Conservation (phyloP, 2,329 filamentous ascomycete species). For the Trichophyton benhamiae region DNA sequence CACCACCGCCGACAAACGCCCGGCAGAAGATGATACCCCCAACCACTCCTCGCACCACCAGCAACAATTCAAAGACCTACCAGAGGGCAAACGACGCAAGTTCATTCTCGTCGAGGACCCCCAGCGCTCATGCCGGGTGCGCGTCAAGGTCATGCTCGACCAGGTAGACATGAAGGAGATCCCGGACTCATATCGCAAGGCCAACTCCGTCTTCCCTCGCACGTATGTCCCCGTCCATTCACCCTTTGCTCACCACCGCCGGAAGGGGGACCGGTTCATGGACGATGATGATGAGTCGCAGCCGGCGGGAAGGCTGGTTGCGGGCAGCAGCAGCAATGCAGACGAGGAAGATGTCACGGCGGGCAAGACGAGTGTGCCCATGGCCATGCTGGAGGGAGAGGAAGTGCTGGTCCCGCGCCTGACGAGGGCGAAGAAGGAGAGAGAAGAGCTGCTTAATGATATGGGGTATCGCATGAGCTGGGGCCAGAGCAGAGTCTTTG, state of each 20-base stretch:
- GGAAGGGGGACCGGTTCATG: constrained; percentile 60
- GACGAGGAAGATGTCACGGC: constrained; percentile 19
- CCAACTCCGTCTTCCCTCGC: constrained; percentile 77
- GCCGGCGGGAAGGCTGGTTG: neutral
- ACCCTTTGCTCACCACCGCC: constrained; percentile 57
- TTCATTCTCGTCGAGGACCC: constrained; percentile 93
- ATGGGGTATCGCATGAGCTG: constrained; percentile 91
- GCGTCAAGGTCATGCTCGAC: constrained; percentile 86
- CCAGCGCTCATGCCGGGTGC: constrained; percentile 65
- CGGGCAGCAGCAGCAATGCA: constrained; percentile 2
- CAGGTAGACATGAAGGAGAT: constrained; percentile 90
- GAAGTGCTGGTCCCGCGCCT: constrained; percentile 62
- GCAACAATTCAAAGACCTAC: constrained; percentile 62
- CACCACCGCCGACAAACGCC: constrained; percentile 24
- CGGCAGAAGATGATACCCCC: constrained; percentile 7
- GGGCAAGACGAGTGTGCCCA: constrained; percentile 44
- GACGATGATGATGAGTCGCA: constrained; percentile 30
- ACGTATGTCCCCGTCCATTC: constrained; percentile 84
- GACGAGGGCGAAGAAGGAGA: constrained; percentile 55
- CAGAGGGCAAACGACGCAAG: constrained; percentile 83
- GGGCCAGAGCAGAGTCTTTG: constrained; percentile 87
- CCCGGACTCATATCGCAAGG: constrained; percentile 85
- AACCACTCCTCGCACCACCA: neutral
- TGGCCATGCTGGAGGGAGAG: constrained; percentile 56
- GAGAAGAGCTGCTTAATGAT: constrained; percentile 86